Base-by-base conservation (phyloP, 2,329 filamentous ascomycete genomes). In the Thelonectria olida region DNA sequence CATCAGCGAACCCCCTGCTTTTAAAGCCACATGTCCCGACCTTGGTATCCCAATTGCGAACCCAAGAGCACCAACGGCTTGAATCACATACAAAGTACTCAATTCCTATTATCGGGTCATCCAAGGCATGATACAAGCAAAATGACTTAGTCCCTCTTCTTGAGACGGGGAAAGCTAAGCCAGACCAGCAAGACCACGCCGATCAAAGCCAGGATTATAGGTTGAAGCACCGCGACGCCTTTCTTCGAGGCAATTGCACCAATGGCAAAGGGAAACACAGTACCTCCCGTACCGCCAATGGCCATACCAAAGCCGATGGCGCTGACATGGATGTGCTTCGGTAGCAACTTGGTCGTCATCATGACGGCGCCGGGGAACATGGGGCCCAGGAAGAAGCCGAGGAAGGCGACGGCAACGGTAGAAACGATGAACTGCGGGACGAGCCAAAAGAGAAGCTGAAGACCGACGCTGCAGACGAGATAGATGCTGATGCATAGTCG, bases 351-450 rank as follows among this genome's bases (percentile, higher is more conserved):
- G 0, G 90, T 90, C 5, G 88, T 86, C 2, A 88, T 84, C n/a
- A 92, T 88, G 8, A 93, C 82, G 0, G 86, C 89, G 1, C 89
- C 89, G 0, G 91, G 90, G 71, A 93, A 93, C 61, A 93, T 76
- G 0, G 91, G 91, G 0, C 91, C 91, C 0, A 93, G 79, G 69
- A 93, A 92, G 79, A 93, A 91, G 0, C 91, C 91, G 25, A 92
- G 82, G 0, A 93, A 76, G 0, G 88, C 80, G 2, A 92, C 88
- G 0, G 90, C 86, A 2, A 93, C 80, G 1, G 90, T 77, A 0
- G 78, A 80, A 0, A 79, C 78, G 20, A 79, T 67, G 73, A 94
- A 92, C 39, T 88, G 84, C 0, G 64, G 91, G 78, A 95, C 74
- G 0, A 80, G 72, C 78, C 78, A 80, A 62, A 80, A 80, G 0